Evolutionary conservation across 495 filamentous ascomycete genomes (phyloP).

Genomic region (Chaetomium cochliodes): DNA sequence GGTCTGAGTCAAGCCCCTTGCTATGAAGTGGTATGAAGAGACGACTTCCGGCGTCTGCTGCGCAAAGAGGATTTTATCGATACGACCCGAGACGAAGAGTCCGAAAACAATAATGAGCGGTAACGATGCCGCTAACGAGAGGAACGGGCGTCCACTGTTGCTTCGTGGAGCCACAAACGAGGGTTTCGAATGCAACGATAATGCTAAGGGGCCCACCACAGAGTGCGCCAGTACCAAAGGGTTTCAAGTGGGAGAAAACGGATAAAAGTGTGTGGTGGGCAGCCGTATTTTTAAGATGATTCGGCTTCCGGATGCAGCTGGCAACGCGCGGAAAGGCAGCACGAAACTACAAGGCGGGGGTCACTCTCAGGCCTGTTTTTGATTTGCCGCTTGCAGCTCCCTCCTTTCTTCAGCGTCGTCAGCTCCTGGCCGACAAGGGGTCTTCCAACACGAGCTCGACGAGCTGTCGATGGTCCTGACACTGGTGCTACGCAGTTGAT

Average conservation of each 20-base stretch:
- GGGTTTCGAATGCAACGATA: conserved; percentile 20
- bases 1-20: neutral
- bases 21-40: neutral
- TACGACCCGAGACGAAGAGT: neutral
- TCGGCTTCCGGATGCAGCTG: conserved; percentile 32
- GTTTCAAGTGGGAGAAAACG: conserved; percentile 25
- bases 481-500: conserved; percentile 15
- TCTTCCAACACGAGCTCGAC: conserved; percentile 16
- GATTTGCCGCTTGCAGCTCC: conserved; percentile 27
- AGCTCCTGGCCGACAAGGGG: neutral
- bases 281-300: conserved; percentile 29
- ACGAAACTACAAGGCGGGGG: conserved; percentile 19
- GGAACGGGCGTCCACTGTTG: conserved; percentile 3
- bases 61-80: neutral
- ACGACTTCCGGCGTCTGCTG: neutral
- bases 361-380: conserved; percentile 10
- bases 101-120: neutral
- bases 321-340: conserved; percentile 20
- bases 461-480: neutral
- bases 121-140: neutral
- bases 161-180: conserved; percentile 20
- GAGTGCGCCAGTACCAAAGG: conserved; percentile 9
- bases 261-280: conserved; percentile 23
- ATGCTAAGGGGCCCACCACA: conserved; percentile 10
- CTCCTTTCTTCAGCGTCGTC: conserved; percentile 5